Evolutionary conservation across 2,329 filamentous ascomycete genomes (phyloP).

Genomic region (Clarireedia hainanense): DNA sequence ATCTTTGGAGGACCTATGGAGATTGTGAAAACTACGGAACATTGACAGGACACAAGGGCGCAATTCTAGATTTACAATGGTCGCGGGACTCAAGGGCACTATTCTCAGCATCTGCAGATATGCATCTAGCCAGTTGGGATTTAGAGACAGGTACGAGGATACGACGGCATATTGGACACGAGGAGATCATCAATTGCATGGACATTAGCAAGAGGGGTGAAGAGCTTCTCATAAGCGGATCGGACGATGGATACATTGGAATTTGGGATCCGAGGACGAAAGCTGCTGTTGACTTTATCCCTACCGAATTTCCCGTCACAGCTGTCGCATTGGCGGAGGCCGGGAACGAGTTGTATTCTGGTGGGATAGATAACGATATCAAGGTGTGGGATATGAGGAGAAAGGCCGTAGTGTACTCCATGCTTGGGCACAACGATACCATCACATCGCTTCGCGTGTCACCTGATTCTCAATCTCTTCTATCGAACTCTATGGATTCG

Average conservation of each 20-base stretch:
- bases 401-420: constrained; percentile 77
- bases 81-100: constrained; percentile 86
- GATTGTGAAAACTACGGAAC: constrained; percentile 91
- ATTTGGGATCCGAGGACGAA: constrained; percentile 95
- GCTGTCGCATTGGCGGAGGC: constrained; percentile 87
- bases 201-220: constrained; percentile 86
- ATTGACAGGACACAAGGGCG: constrained; percentile 82
- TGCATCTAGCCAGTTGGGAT: constrained; percentile 91
- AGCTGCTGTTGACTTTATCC: constrained; percentile 76
- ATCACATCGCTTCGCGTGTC: constrained; percentile 87
- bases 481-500: constrained; percentile 90
- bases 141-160: constrained; percentile 86
- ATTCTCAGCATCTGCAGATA: constrained; percentile 90
- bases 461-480: constrained; percentile 80
- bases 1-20: constrained; percentile 90
- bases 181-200: constrained; percentile 89
- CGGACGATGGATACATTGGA: constrained; percentile 87
- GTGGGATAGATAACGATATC: constrained; percentile 95
- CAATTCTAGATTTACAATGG: constrained; percentile 90
- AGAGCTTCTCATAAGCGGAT: constrained; percentile 82
- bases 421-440: constrained; percentile 86
- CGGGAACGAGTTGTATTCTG: constrained; percentile 90
- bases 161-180: constrained; percentile 84
- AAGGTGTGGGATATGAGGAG: constrained; percentile 96
- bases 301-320: constrained; percentile 88